Percentiles rank a stretch among this genome's conserved stretches.
Evolutionary conservation across 1,139 yeast species (phyloP).

Genomic region (Ogataea hybrid): DNA sequence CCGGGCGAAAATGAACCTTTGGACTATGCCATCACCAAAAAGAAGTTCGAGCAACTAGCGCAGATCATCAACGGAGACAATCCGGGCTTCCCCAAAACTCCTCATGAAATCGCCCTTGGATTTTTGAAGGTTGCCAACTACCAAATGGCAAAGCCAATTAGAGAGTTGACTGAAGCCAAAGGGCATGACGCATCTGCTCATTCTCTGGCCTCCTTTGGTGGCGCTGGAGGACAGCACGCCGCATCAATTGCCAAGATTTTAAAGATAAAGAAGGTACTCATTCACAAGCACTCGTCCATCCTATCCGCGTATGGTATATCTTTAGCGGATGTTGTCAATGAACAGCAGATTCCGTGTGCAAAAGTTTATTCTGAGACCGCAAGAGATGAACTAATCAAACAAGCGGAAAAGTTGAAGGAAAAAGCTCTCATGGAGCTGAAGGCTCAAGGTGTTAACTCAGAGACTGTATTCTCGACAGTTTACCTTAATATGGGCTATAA

Average conservation of each 20-base stretch:
- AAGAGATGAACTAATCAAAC: background rate
- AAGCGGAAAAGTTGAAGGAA: background rate
- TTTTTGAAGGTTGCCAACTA: slow-evolving; percentile 50
- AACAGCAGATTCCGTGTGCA: slow-evolving; percentile 40
- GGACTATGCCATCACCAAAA: slow-evolving; percentile 40
- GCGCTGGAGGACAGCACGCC: slow-evolving; percentile 57
- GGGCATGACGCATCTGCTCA: slow-evolving; percentile 44
- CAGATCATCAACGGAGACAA: slow-evolving; percentile 40
- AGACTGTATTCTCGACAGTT: slow-evolving; percentile 19
- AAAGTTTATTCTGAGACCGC: slow-evolving; percentile 4
- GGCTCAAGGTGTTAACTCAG: slow-evolving; percentile 18
- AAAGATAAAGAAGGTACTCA: slow-evolving; percentile 41
- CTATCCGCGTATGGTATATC: slow-evolving; percentile 53
- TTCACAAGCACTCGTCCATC: slow-evolving; percentile 49
- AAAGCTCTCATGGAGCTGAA: background rate
- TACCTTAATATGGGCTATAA: slow-evolving; percentile 72
- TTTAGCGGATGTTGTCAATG: slow-evolving; percentile 54
- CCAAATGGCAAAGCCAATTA: slow-evolving; percentile 51
- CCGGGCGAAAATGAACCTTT: slow-evolving; percentile 48
- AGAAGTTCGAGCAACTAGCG: slow-evolving; percentile 42
- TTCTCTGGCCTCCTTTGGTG: slow-evolving; percentile 49
- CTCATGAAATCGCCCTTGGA: slow-evolving; percentile 48
- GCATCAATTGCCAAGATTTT: slow-evolving; percentile 44
- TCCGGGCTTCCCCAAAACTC: slow-evolving; percentile 32
- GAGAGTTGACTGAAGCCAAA: slow-evolving; percentile 50